Evolutionary conservation across 805 yeast genomes (phyloP).

Genomic region (Kurtzmaniella fragi): DNA sequence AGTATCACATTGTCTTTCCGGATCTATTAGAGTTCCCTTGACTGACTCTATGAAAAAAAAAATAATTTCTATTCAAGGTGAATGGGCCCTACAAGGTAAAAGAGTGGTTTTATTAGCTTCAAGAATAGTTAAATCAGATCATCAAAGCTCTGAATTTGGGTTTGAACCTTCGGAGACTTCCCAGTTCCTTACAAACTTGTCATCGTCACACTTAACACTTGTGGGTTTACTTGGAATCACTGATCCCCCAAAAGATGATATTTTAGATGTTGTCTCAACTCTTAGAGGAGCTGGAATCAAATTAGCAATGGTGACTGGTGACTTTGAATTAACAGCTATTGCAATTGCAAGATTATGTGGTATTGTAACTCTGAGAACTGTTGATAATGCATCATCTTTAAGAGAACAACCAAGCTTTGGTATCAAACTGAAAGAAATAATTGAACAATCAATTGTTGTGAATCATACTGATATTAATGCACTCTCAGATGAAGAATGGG

Average conservation of each 20-base stretch:
- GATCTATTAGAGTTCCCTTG: constrained; percentile 14
- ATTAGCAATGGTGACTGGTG: constrained; percentile 47
- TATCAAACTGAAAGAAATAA: constrained; percentile 6
- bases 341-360: constrained; percentile 45
- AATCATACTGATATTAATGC: constrained; percentile 26
- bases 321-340: constrained; percentile 46
- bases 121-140: constrained; percentile 13
- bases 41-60: constrained; percentile 9
- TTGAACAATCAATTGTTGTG: constrained; percentile 23
- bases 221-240: constrained; percentile 38
- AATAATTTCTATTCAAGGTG: constrained; percentile 20
- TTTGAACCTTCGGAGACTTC: constrained; percentile 1
- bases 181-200: background rate
- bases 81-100: constrained; percentile 34
- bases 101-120: constrained; percentile 27
- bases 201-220: constrained; percentile 16
- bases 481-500: constrained; percentile 40
- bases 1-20: constrained; percentile 17
- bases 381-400: constrained; percentile 15
- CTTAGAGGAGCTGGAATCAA: constrained; percentile 38
- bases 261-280: constrained; percentile 24
- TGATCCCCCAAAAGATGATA: constrained; percentile 39
- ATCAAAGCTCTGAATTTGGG: background rate
- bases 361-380: constrained; percentile 20
- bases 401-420: constrained; percentile 3